Conservation (phyloP, 306 rosid species). For the Prunus armeniaca region DNA sequence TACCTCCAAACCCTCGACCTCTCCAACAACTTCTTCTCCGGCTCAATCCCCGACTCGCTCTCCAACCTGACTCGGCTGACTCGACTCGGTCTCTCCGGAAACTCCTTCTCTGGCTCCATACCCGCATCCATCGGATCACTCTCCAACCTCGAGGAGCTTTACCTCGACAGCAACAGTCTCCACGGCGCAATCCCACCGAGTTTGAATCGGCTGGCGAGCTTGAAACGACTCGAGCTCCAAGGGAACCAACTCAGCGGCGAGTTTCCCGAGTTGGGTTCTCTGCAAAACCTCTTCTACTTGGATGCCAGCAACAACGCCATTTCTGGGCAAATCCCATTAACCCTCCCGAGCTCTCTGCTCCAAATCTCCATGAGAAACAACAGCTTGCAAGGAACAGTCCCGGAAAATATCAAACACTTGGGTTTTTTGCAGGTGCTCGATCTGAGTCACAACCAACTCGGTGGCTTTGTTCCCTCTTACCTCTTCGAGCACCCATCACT, state of each 20-base stretch:
- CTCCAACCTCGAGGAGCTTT: constrained; percentile 53
- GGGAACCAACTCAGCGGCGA: constrained; percentile 50
- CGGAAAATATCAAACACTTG: constrained; percentile 28
- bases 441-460: constrained; percentile 55
- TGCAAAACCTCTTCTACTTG: constrained; percentile 41
- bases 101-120: constrained; percentile 56
- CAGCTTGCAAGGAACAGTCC: constrained; percentile 35
- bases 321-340: constrained; percentile 43
- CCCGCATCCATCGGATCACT: constrained; percentile 54
- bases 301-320: constrained; percentile 56
- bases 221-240: constrained; percentile 63
- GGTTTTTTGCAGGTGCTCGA: constrained; percentile 54
- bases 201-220: constrained; percentile 29
- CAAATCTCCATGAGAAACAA: constrained; percentile 69
- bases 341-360: constrained; percentile 49
- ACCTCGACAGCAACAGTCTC: constrained; percentile 61
- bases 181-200: constrained; percentile 48
- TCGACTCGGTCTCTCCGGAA: constrained; percentile 57
- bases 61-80: constrained; percentile 55
- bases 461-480: constrained; percentile 42
- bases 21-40: constrained; percentile 66
- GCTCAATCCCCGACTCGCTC: constrained; percentile 47
- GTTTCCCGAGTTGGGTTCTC: constrained; percentile 43
- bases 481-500: constrained; percentile 62
- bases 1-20: constrained; percentile 65